Evolutionary conservation across 2,329 filamentous ascomycete genomes (phyloP).

Genomic region (Dothideomycetidae sp.): DNA sequence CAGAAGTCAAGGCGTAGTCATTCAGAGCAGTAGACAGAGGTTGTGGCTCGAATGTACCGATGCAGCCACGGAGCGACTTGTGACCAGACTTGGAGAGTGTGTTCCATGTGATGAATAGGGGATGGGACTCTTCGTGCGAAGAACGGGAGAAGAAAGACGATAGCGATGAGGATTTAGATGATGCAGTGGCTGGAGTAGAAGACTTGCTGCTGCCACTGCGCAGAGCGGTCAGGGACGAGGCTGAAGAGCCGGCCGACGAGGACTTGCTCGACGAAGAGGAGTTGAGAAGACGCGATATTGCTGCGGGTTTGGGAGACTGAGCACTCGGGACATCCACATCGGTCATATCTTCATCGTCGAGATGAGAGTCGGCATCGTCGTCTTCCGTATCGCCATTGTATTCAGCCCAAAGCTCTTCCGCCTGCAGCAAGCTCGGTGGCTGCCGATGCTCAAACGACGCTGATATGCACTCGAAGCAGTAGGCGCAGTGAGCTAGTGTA

Average conservation of each 20-base stretch:
- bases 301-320: constrained; percentile 25
- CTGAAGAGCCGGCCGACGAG: constrained; percentile 20
- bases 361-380: constrained; percentile 14
- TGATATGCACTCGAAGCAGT: constrained; percentile 78
- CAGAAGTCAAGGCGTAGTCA: constrained; percentile 71
- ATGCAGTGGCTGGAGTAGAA: constrained; percentile 29
- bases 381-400: constrained; percentile 33
- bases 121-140: constrained; percentile 32
- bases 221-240: constrained; percentile 14
- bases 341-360: constrained; percentile 16
- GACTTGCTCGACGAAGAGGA: constrained; percentile 14
- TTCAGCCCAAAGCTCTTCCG: constrained; percentile 54
- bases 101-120: constrained; percentile 94
- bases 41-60: constrained; percentile 79
- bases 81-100: constrained; percentile 46
- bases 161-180: constrained; percentile 33
- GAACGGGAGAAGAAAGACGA: constrained; percentile 22
- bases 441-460: constrained; percentile 59
- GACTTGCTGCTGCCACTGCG: constrained; percentile 10
- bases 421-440: constrained; percentile 49
- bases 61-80: constrained; percentile 74
- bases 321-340: constrained; percentile 18
- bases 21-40: constrained; percentile 58
- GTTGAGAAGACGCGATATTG: constrained; percentile 30
- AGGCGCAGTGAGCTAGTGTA: constrained; percentile 69